Conservation (phyloP, 1,139 yeast species). For the Hyphopichia fennica region DNA sequence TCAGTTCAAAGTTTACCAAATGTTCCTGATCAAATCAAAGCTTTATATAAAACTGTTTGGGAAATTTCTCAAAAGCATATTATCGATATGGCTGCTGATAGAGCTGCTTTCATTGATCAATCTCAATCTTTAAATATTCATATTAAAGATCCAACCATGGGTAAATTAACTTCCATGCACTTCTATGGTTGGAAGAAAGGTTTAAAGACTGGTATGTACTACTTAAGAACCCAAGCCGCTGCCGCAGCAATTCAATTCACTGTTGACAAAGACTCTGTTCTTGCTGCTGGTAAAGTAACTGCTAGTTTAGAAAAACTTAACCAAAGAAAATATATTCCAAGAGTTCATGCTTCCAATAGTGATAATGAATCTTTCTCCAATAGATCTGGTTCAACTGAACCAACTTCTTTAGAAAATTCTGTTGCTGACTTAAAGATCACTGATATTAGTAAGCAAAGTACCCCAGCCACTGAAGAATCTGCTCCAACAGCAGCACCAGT, state of each 20-base stretch:
- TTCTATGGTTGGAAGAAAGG: conserved; percentile 67
- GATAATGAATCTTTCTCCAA: conserved; percentile 31
- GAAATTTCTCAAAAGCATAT: conserved; percentile 57
- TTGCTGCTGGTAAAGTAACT: conserved; percentile 47
- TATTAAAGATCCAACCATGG: conserved; percentile 55
- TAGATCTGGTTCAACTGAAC: conserved; percentile 44
- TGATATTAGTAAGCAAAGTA: conserved; percentile 10
- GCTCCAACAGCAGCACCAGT: conserved; percentile 14
- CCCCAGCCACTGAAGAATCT: conserved; percentile 10
- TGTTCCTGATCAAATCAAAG: conserved; percentile 52
- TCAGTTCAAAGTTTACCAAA: conserved; percentile 53
- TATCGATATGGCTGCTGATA: conserved; percentile 62
- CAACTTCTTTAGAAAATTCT: conserved; percentile 50
- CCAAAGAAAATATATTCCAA: conserved; percentile 51
- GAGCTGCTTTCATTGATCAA: conserved; percentile 61
- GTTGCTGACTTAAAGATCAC: conserved; percentile 43
- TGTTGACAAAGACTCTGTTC: conserved; percentile 42
- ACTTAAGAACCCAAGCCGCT: conserved; percentile 63
- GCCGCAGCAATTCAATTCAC: conserved; percentile 63
- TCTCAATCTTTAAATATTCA: conserved; percentile 61
- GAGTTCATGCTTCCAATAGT: conserved; percentile 24
- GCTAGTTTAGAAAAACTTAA: conserved; percentile 58
- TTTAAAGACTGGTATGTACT: conserved; percentile 64
- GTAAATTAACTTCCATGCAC: conserved; percentile 59
- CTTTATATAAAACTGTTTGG: conserved; percentile 60